Conservation (phyloP, 2,329 filamentous ascomycete species). For the Arachnomyces sp. region DNA sequence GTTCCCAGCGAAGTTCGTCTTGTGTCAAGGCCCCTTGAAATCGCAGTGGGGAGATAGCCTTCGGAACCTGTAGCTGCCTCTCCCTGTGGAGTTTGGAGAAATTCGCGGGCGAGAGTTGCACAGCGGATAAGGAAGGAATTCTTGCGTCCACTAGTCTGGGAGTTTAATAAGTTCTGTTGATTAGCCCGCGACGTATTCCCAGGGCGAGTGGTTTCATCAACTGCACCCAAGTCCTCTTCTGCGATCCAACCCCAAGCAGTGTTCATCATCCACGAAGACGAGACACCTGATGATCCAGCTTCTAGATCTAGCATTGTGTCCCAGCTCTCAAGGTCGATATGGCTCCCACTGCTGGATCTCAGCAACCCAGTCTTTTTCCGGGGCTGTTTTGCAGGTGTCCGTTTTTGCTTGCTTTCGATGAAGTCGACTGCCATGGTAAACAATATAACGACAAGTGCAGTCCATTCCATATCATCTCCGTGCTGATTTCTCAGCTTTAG, state of each 20-base stretch:
- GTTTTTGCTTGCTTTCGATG: slow-evolving; percentile 32
- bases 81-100: slow-evolving; percentile 54
- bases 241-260: slow-evolving; percentile 65
- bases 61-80: slow-evolving; percentile 45
- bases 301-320: slow-evolving; percentile 43
- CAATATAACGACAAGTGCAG: slow-evolving; percentile 56
- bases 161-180: slow-evolving; percentile 10
- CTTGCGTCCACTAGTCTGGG: slow-evolving; percentile 2
- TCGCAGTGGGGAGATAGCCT: slow-evolving; percentile 60
- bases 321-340: slow-evolving; percentile 40
- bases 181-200: slow-evolving; percentile 17
- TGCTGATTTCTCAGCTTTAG: slow-evolving; percentile 44
- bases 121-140: slow-evolving; percentile 40
- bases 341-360: slow-evolving; percentile 44
- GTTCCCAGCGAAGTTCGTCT: slow-evolving; percentile 59
- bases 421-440: slow-evolving; percentile 58
- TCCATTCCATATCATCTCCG: slow-evolving; percentile 58
- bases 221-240: slow-evolving; percentile 44
- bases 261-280: slow-evolving; percentile 47
- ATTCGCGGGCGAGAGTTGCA: slow-evolving; percentile 57
- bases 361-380: slow-evolving; percentile 37
- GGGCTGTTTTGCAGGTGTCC: slow-evolving; percentile 27
- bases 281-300: slow-evolving; percentile 32
- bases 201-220: slow-evolving; percentile 11
- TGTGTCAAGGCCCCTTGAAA: slow-evolving; percentile 46